A percentile compares a stretch with the other conserved stretches of the same genome.
These are phyloP conservation scores for Paramecium sonneborni DNA, from an alignment of 73 alveolate species.

Conservation along the genomic window DNA sequence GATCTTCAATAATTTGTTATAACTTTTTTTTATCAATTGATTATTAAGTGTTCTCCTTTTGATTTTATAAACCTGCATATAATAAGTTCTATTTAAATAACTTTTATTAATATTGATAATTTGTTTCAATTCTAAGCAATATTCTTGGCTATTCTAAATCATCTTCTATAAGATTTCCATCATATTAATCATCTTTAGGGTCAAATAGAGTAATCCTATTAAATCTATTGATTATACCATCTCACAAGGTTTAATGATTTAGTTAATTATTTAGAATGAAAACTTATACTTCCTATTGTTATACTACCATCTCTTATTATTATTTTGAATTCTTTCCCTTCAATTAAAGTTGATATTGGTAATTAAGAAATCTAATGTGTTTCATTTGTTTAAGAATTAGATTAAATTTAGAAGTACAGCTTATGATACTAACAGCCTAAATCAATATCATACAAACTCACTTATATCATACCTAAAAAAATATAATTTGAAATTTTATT, in stretches of 20 bases:
- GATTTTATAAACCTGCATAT: not conserved
- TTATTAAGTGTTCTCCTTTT: not conserved
- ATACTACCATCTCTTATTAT: not conserved
- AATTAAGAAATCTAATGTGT: not conserved
- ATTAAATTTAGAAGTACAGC: not conserved
- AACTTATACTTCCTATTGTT: not conserved
- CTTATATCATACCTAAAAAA: not conserved
- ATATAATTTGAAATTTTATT: not conserved
- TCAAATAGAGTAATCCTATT: slow-evolving; percentile 37
- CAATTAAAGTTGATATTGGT: not conserved
- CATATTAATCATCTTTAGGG: slow-evolving; percentile 52
- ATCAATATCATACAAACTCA: not conserved
- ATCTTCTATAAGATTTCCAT: slow-evolving; percentile 30
- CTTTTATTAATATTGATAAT: not conserved
- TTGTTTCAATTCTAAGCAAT: not conserved
- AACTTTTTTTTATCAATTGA: not conserved
- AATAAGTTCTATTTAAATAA: not conserved
- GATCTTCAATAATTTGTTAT: not conserved
- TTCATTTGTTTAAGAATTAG: not conserved
- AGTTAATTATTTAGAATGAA: not conserved
- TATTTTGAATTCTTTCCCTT: slow-evolving; percentile 8
- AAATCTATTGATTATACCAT: not conserved
- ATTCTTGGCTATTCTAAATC: slow-evolving; percentile 40
- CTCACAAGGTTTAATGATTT: not conserved
- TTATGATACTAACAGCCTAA: not conserved